Conservation (phyloP, 495 filamentous ascomycete genomes). For the Aspergillus hancockii region DNA sequence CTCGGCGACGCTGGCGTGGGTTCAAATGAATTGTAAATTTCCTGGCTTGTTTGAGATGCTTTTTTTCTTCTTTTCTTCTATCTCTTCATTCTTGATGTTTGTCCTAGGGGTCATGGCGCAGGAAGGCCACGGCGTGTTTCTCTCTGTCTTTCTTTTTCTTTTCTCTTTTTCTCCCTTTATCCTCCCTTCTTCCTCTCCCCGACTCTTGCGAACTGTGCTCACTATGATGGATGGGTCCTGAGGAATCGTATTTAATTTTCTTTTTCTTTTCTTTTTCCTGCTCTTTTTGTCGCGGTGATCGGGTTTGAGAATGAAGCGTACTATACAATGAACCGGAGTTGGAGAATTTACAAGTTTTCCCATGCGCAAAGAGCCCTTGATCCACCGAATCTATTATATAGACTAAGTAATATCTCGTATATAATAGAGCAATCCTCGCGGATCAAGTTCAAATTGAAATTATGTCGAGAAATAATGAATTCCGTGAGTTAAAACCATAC, state of each 20-base stretch:
- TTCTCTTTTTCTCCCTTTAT: slow-evolving; percentile 7
- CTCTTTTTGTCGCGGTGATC: not conserved
- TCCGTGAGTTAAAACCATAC: not conserved
- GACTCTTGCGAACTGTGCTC: not conserved
- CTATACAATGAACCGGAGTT: too few species aligned
- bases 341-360: not conserved
- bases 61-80: slow-evolving; percentile 13
- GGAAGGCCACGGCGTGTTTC: slow-evolving; percentile 10
- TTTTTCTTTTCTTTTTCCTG: too few species aligned
- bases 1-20: slow-evolving; percentile 43
- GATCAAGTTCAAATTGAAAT: too few species aligned
- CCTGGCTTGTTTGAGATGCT: too few species aligned
- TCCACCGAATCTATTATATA: not conserved
- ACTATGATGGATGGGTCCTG: not conserved
- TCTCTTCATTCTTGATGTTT: slow-evolving; percentile 11
- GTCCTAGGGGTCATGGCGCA: slow-evolving; percentile 4
- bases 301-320: not conserved
- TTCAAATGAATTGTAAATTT: slow-evolving; percentile 18
- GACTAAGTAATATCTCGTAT: too few species aligned
- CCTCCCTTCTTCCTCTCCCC: slow-evolving; percentile 3
- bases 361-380: not conserved
- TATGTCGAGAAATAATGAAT: too few species aligned
- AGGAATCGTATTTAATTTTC: not conserved
- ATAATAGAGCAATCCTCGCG: too few species aligned
- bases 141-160: slow-evolving; percentile 20